phyloP scores from a whole-genome alignment of 805 yeast genomes.

The Kodamaea laetipori region DNA sequence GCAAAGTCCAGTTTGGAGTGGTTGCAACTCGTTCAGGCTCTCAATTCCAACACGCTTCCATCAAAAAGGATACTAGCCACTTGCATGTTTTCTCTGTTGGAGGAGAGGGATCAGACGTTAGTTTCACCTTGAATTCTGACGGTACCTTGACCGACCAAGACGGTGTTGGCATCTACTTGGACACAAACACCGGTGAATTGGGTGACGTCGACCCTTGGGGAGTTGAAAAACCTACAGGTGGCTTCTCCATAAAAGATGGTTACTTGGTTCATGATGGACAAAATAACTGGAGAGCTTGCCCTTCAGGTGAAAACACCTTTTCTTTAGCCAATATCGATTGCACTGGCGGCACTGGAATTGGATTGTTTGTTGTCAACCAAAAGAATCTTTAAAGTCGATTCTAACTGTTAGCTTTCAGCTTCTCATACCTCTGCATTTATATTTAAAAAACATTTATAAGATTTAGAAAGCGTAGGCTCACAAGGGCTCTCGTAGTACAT shows the following conservation, averaged over 20 bases:
- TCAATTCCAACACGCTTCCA: constrained; percentile 22
- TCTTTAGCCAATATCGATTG: constrained; percentile 27
- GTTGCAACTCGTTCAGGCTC: constrained; percentile 25
- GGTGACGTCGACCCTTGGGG: constrained; percentile 34
- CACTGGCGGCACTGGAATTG: constrained; percentile 27
- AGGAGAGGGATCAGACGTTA: constrained; percentile 25
- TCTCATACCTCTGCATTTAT: too few species aligned
- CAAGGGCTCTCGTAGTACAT: too few species aligned
- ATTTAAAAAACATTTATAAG: neutral
- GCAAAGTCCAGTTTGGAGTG: constrained; percentile 18
- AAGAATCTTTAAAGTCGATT: constrained; percentile 12
- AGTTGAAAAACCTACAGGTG: constrained; percentile 32
- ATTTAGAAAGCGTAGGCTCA: too few species aligned
- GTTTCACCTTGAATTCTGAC: constrained; percentile 24
- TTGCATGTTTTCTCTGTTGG: constrained; percentile 35
- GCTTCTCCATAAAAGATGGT: constrained; percentile 41
- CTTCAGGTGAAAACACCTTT: constrained; percentile 24
- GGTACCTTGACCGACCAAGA: constrained; percentile 29
- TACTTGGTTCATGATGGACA: constrained; percentile 34
- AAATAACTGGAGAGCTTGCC: constrained; percentile 39
- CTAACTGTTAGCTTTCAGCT: too few species aligned
- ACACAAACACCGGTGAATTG: constrained; percentile 30
- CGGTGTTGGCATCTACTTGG: constrained; percentile 27
- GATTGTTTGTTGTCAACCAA: constrained; percentile 19
- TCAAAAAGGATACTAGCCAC: constrained; percentile 29